phyloP scores from a whole-genome alignment of 495 filamentous ascomycete species.

The Hamigera avellanea region DNA sequence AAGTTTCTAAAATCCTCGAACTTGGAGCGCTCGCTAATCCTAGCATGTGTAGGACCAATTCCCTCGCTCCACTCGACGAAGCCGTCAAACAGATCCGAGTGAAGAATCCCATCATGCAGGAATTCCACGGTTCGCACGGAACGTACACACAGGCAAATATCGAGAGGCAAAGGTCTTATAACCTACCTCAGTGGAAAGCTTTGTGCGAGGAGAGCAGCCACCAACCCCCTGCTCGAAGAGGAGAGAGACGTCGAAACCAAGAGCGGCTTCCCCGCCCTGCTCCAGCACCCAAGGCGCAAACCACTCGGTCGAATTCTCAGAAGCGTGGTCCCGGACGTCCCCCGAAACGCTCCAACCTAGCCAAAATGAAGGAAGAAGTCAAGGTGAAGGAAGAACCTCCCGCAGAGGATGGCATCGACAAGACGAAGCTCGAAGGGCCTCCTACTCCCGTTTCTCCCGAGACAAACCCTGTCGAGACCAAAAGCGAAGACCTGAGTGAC shows the following conservation, averaged over 20 bases:
- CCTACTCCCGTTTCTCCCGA: constrained; percentile 44
- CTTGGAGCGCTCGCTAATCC: not conserved
- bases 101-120: constrained; percentile 94
- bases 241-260: constrained; percentile 71
- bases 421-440: constrained; percentile 31
- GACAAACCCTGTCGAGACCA: constrained; percentile 33
- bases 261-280: constrained; percentile 41
- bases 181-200: constrained; percentile 87
- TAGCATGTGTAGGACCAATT: constrained; percentile 43
- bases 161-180: constrained; percentile 89
- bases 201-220: constrained; percentile 88
- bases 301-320: constrained; percentile 22
- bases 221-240: constrained; percentile 88
- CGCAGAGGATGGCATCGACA: constrained; percentile 26
- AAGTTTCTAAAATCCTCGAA: too few relatives aligned
- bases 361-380: constrained; percentile 3
- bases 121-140: constrained; percentile 88
- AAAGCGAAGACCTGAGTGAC: constrained; percentile 37
- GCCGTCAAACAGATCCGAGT: constrained; percentile 82
- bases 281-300: constrained; percentile 21
- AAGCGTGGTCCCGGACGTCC: constrained; percentile 38
- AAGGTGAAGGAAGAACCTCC: constrained; percentile 36
- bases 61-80: constrained; percentile 67
- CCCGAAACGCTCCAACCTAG: constrained; percentile 27
- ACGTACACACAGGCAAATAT: constrained; percentile 95